Evolutionary conservation across 495 filamentous ascomycete genomes (phyloP).

Genomic region (Penicillium antarcticum): DNA sequence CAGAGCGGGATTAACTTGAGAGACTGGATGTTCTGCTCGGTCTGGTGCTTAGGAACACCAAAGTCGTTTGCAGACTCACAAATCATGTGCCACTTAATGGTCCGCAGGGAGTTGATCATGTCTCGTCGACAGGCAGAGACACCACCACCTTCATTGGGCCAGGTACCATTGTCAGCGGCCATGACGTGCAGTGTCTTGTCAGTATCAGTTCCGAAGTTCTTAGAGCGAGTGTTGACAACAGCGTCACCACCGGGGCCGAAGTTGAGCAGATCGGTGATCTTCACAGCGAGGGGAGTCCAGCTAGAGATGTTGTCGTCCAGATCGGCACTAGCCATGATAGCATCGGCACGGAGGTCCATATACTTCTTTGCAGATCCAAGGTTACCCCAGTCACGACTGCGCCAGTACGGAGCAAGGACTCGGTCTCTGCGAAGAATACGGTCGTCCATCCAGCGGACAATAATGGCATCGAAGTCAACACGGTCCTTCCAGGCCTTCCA

Average conservation of each 20-base stretch:
- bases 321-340: slow-evolving; percentile 59
- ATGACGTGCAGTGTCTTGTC: slow-evolving; percentile 58
- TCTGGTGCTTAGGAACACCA: slow-evolving; percentile 63
- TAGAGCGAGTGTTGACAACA: slow-evolving; percentile 40
- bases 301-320: slow-evolving; percentile 56
- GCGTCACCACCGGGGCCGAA: slow-evolving; percentile 63
- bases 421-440: slow-evolving; percentile 53
- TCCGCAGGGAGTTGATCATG: slow-evolving; percentile 60
- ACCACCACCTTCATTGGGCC: slow-evolving; percentile 65
- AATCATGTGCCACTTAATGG: slow-evolving; percentile 64
- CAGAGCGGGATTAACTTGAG: slow-evolving; percentile 64
- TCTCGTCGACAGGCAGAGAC: slow-evolving; percentile 67
- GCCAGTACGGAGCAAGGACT: slow-evolving; percentile 57
- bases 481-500: slow-evolving; percentile 65
- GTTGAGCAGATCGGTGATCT: slow-evolving; percentile 59
- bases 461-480: slow-evolving; percentile 57
- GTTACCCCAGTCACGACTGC: slow-evolving; percentile 50
- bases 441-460: slow-evolving; percentile 63
- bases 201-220: slow-evolving; percentile 46
- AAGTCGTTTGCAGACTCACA: slow-evolving; percentile 65
- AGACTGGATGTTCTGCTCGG: slow-evolving; percentile 62
- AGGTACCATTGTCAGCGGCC: slow-evolving; percentile 61
- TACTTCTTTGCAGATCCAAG: slow-evolving; percentile 52
- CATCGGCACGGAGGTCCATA: slow-evolving; percentile 52
- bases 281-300: slow-evolving; percentile 60